These are phyloP conservation scores for Leccinum truebloodii DNA, from an alignment of 768 basidiomycete genomes.

Conservation along the genomic window DNA sequence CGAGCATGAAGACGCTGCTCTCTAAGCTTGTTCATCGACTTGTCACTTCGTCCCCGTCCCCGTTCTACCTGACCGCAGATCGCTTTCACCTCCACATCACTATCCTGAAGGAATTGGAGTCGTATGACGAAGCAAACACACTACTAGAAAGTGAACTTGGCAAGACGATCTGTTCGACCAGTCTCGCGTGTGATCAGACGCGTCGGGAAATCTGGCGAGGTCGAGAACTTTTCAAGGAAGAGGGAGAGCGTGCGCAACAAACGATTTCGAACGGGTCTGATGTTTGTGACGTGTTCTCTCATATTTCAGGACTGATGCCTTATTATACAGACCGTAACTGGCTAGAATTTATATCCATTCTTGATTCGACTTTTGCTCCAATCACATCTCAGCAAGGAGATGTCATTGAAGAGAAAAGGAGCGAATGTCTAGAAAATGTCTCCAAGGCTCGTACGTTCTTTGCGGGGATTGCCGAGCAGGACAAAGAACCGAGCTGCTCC, in stretches of 20 bases:
- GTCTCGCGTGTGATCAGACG: constrained; percentile 71
- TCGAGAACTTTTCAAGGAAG: constrained; percentile 58
- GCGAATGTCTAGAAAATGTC: constrained; percentile 40
- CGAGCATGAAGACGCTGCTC: constrained; percentile 64
- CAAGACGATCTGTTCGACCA: constrained; percentile 64
- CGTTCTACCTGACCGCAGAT: constrained; percentile 66
- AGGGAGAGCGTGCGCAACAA: constrained; percentile 59
- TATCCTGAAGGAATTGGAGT: constrained; percentile 66
- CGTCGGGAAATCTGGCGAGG: constrained; percentile 68
- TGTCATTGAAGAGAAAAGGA: constrained; percentile 37
- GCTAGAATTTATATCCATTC: constrained; percentile 76
- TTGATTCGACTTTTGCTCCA: constrained; percentile 64
- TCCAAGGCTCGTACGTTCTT: constrained; percentile 53
- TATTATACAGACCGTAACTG: constrained; percentile 71
- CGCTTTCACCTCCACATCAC: constrained; percentile 76
- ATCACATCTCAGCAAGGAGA: constrained; percentile 29
- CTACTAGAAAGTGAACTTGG: constrained; percentile 71
- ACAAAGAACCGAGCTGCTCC: constrained; percentile 74
- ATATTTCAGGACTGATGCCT: constrained; percentile 22
- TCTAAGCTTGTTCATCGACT: constrained; percentile 79
- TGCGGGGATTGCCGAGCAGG: constrained; percentile 54
- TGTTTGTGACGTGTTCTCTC: constrained; percentile 8
- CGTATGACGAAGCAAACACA: constrained; percentile 69
- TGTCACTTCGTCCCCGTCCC: constrained; percentile 60
- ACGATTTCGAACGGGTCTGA: constrained; percentile 62